phyloP scores from a whole-genome alignment of 2,329 filamentous ascomycete species.

The Trichoderma sp. region DNA sequence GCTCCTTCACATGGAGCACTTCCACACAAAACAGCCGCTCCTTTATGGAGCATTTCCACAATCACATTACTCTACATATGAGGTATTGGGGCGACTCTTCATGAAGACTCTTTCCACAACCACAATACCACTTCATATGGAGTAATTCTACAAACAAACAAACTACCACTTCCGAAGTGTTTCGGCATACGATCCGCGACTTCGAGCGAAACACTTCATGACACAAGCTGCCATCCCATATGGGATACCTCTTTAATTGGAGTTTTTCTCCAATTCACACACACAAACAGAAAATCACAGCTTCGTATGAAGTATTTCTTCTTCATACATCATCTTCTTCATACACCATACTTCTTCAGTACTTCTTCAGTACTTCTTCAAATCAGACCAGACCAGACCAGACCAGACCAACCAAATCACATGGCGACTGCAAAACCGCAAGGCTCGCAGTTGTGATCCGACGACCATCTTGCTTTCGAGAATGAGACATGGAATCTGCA shows the following conservation, averaged over 20 bases:
- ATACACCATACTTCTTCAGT: background rate
- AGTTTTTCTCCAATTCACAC: background rate
- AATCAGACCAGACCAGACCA: background rate
- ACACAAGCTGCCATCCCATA: background rate
- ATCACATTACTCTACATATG: background rate
- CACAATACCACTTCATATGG: background rate
- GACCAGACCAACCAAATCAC: background rate
- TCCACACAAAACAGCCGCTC: background rate
- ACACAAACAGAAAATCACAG: background rate
- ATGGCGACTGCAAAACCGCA: background rate
- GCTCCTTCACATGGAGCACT: background rate
- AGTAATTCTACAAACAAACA: background rate
- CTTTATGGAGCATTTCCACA: background rate
- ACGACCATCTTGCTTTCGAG: background rate
- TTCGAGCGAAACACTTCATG: background rate
- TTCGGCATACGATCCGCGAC: background rate
- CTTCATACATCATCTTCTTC: background rate
- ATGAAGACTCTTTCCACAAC: background rate
- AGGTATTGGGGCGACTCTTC: background rate
- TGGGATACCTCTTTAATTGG: background rate
- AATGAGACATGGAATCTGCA: background rate
- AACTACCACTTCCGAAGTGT: background rate
- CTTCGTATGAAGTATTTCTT: background rate
- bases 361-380: background rate
- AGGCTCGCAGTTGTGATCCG: background rate